phyloP scores from a whole-genome alignment of 306 rosid genomes.

The Trifolium subterraneum region DNA sequence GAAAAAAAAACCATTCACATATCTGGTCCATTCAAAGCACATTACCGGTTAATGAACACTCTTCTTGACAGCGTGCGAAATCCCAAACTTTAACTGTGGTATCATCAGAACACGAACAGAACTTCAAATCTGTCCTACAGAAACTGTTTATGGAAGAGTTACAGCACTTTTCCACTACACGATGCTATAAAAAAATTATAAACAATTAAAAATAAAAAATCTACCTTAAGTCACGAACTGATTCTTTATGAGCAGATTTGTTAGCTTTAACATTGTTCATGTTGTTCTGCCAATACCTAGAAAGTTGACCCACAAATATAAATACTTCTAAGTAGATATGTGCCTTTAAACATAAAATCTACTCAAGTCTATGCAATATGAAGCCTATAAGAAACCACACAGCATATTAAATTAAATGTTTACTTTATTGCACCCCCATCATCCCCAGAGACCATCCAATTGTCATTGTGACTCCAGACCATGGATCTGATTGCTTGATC shows the following conservation, averaged over 20 bases:
- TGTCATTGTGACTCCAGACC: constrained; percentile 99
- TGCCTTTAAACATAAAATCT: constrained; percentile 29
- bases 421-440: constrained; percentile 99
- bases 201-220: constrained; percentile 24
- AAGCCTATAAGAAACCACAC: constrained; percentile 29
- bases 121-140: constrained; percentile 97
- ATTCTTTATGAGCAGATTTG: constrained; percentile 98
- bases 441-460: constrained; percentile 99
- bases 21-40: constrained; percentile 61
- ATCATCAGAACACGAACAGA: constrained; percentile 98
- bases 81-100: constrained; percentile 98
- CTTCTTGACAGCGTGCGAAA: constrained; percentile 98
- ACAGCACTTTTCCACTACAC: constrained; percentile 41
- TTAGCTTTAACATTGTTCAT: constrained; percentile 98
- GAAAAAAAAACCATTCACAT: constrained; percentile 33
- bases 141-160: constrained; percentile 66
- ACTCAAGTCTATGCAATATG: constrained; percentile 28
- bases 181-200: constrained; percentile 14
- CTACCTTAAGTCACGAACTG: constrained; percentile 95
- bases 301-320: constrained; percentile 37
- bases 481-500: constrained; percentile 98
- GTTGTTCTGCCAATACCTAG: constrained; percentile 98
- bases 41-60: constrained; percentile 94
- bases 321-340: constrained; percentile 22
- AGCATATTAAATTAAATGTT: constrained; percentile 34